A percentile compares a stretch with the other conserved stretches of the same genome.
phyloP scores from a whole-genome alignment of 2,329 filamentous ascomycete species.

The Calonectria hongkongensis region DNA sequence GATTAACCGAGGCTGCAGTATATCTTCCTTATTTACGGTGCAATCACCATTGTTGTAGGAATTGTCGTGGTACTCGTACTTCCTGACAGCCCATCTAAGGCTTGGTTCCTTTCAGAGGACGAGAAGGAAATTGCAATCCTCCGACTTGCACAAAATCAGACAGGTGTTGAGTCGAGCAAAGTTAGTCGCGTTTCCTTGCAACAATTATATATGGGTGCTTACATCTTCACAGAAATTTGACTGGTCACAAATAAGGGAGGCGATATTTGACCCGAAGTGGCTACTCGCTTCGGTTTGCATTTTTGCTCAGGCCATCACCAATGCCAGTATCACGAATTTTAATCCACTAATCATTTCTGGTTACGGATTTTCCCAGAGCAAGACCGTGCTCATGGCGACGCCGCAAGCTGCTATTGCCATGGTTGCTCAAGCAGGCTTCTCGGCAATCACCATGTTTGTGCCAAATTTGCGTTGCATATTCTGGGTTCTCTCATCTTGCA shows the following conservation, averaged over 20 bases:
- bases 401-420: conserved; percentile 59
- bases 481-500: conserved; percentile 52
- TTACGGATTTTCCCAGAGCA: conserved; percentile 52
- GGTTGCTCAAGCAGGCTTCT: conserved; percentile 48
- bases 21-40: conserved; percentile 50
- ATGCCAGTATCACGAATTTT: conserved; percentile 81
- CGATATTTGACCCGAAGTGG: conserved; percentile 46
- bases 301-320: conserved; percentile 79
- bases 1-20: background rate
- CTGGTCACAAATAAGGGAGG: conserved; percentile 44
- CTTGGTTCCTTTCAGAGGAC: conserved; percentile 49
- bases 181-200: background rate
- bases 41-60: conserved; percentile 43
- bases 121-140: conserved; percentile 45
- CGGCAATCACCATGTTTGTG: conserved; percentile 54
- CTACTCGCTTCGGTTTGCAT: conserved; percentile 52
- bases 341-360: conserved; percentile 77
- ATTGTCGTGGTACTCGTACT: conserved; percentile 40
- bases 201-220: background rate
- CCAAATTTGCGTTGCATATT: conserved; percentile 57
- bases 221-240: conserved; percentile 39
- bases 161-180: conserved; percentile 28
- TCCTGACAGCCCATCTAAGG: conserved; percentile 47
- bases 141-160: conserved; percentile 27
- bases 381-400: conserved; percentile 57